Conservation (phyloP, 306 rosid genomes). For the Vachellia collinsii region DNA sequence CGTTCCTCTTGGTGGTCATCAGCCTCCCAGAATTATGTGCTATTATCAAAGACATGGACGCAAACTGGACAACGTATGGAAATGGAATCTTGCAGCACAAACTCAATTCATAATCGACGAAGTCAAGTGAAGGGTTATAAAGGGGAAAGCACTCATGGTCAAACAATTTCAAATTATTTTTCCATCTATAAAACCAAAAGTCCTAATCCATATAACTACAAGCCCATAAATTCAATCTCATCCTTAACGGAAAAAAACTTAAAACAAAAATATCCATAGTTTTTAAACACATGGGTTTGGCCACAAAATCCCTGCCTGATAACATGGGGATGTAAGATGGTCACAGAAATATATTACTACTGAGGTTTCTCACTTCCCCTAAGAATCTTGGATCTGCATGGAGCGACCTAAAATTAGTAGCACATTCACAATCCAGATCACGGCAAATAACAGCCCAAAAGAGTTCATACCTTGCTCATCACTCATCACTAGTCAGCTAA, state of each 20-base stretch:
- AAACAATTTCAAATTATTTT: neutral
- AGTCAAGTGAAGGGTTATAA: neutral
- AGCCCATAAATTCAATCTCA: neutral
- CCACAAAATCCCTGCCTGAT: neutral
- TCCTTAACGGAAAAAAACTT: neutral
- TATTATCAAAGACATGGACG: neutral
- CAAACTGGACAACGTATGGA: neutral
- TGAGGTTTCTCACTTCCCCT: neutral
- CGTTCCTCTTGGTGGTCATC: neutral
- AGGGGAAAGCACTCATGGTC: neutral
- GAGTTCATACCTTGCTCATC: neutral
- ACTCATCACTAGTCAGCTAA: neutral
- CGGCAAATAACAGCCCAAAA: neutral
- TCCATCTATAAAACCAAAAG: neutral
- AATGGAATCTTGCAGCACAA: neutral
- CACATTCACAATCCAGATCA: neutral
- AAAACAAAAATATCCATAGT: neutral
- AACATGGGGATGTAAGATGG: neutral
- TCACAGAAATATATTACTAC: neutral
- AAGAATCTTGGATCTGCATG: neutral
- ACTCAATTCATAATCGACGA: neutral
- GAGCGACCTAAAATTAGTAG: neutral
- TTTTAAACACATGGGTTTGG: neutral
- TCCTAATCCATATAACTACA: neutral
- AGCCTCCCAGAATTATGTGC: neutral